A percentile compares a stretch with the other conserved stretches of the same genome.
phyloP scores from a whole-genome alignment of 306 rosid species.

The Casuarina equisetifolia region DNA sequence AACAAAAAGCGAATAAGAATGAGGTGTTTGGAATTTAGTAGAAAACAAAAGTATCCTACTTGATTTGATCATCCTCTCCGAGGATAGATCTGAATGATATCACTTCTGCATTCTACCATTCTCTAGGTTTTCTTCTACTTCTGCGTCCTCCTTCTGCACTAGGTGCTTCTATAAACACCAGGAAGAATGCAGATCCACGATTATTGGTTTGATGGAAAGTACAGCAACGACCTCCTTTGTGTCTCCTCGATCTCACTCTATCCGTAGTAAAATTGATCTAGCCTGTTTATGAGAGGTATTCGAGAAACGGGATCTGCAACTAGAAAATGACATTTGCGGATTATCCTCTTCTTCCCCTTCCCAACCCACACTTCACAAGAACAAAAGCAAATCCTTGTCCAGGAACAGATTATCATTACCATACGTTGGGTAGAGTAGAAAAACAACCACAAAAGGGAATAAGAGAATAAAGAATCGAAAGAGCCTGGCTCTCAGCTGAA shows the following conservation, averaged over 20 bases:
- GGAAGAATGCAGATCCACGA: too few relatives aligned
- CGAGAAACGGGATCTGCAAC: background rate
- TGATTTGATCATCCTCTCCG: background rate
- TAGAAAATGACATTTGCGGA: background rate
- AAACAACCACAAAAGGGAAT: background rate
- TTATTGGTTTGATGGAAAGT: too few relatives aligned
- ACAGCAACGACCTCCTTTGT: too few relatives aligned
- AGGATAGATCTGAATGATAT: too few relatives aligned
- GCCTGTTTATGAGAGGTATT: too few relatives aligned
- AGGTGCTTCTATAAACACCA: too few relatives aligned
- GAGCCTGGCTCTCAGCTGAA: background rate
- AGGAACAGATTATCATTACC: background rate
- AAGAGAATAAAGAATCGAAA: background rate
- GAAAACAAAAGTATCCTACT: background rate
- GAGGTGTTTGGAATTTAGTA: background rate
- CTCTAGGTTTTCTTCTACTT: constrained; percentile 1
- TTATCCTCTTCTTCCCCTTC: background rate
- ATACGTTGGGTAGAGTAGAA: background rate
- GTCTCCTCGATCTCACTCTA: too few relatives aligned
- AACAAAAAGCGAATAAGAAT: background rate
- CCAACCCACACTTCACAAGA: background rate
- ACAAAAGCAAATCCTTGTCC: background rate
- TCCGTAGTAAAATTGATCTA: too few relatives aligned
- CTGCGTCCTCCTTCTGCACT: background rate
- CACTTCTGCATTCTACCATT: too few relatives aligned